Base-by-base conservation (phyloP, 208 protist genomes). In the Trypanosoma vivax region DNA sequence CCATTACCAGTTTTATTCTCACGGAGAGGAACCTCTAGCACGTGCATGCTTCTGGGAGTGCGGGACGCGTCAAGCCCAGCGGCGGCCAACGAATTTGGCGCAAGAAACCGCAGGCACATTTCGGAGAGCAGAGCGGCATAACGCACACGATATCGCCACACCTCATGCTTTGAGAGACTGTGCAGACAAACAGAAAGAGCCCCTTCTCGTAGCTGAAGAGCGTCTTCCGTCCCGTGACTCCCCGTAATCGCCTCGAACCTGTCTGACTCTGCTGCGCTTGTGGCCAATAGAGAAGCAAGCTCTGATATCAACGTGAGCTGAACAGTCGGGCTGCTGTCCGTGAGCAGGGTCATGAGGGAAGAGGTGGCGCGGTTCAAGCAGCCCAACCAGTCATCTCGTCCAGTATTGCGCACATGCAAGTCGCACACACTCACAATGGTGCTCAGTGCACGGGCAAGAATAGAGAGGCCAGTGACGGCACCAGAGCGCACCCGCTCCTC, bases 101-200 rank as follows among this genome's bases (percentile, higher is more conserved):
- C 51, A 21, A 83, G 70, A 43, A 88, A 80, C 27, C 58, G 56
- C 10, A 66, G 61, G 27, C 70, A 80, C 65, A 91, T 76, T 31
- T 80, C 66, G 6, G 73, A 61, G 23, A 91, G 42, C n/a, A 91
- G 39, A 5, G 60, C 56, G 0, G 77, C 76, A 55, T 86, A 88
- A 33, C 70, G 65, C 45, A 68, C 76, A 5, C 83, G 76, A 46
- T 79, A 76, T 9, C 83, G 83, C 83, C 83, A 91, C n/a, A 87
- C 50, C 11, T 86, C 76, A 45, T 90, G 73, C 33, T 52, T 60
- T 14, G 83, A 39, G 31, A 87, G 76, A 11, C 59, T 65, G 2
- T 67, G 33, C 5, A 90, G 59, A 50, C 69, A 82, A 7, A 45
- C 50, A 25, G 84, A 48, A 16, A 90, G 65, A 0, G 69, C 73